These are phyloP conservation scores for Paraurostyla sp. DNA, from an alignment of 73 alveolate species.

Conservation along the genomic window DNA sequence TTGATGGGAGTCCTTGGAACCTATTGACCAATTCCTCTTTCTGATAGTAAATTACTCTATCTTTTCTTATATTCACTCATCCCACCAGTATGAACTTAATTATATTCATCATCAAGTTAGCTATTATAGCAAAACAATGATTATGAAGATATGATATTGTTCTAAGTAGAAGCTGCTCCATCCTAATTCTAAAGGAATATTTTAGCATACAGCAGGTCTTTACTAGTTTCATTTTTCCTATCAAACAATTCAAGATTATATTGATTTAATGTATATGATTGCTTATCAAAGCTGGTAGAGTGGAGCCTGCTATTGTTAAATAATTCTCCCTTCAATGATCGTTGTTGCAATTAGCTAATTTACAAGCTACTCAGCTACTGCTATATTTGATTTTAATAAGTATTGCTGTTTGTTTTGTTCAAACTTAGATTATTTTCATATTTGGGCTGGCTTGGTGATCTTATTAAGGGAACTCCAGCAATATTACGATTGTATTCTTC, in stretches of 20 bases:
- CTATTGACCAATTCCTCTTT: slow-evolving; percentile 9
- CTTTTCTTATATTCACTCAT: background rate
- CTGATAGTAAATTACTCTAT: slow-evolving; percentile 14
- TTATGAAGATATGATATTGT: slow-evolving; percentile 35
- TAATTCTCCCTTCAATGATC: background rate
- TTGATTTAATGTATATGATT: background rate
- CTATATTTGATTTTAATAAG: background rate
- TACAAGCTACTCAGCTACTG: background rate
- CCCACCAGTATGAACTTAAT: background rate
- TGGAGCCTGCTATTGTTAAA: too few species aligned
- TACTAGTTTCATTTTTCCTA: background rate
- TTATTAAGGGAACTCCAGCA: background rate
- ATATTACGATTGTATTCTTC: too few species aligned
- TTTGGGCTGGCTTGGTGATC: slow-evolving; percentile 49
- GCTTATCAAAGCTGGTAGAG: too few species aligned
- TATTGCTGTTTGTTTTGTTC: background rate
- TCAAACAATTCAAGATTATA: slow-evolving; percentile 29
- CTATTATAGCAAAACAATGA: slow-evolving; percentile 55
- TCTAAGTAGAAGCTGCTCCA: slow-evolving; percentile 8
- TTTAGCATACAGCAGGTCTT: slow-evolving; percentile 45
- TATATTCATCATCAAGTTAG: slow-evolving; percentile 22
- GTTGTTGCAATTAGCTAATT: background rate
- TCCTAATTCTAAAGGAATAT: slow-evolving; percentile 30
- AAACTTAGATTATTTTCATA: background rate
- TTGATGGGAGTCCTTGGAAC: slow-evolving; percentile 37